Conservation (phyloP, 176 grass and related monocot genomes). For the Hordeum marinum region DNA sequence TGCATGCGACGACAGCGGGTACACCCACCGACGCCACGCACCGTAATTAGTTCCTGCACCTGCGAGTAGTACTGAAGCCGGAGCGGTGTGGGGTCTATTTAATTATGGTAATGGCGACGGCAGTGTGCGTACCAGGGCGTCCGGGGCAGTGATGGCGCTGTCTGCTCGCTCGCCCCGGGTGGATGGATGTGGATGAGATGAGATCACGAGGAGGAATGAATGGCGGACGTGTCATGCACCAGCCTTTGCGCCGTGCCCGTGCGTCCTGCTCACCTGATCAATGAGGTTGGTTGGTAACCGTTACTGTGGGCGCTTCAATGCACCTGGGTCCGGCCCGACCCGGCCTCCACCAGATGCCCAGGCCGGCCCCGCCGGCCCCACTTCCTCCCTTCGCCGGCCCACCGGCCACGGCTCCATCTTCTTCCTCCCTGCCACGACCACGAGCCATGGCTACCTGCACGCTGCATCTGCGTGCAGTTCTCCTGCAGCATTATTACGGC, state of each 20-base stretch:
- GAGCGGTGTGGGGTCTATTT: not conserved
- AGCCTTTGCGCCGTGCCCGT: too few relatives aligned
- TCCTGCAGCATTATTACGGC: too few relatives aligned
- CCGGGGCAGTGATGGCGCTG: not conserved
- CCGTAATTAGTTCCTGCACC: too few relatives aligned
- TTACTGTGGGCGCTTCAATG: conserved; percentile 1
- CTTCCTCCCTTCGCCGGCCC: not conserved
- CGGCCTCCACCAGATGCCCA: not conserved
- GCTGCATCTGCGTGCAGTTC: too few relatives aligned
- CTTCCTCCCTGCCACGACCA: too few relatives aligned
- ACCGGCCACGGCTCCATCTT: not conserved
- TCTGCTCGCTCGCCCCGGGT: not conserved
- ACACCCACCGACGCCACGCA: too few relatives aligned
- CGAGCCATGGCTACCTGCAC: not conserved
- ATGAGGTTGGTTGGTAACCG: not conserved
- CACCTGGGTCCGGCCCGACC: not conserved
- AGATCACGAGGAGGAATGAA: not conserved
- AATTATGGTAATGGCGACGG: not conserved
- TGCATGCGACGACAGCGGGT: too few relatives aligned
- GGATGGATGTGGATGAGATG: not conserved
- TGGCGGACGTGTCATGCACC: not conserved
- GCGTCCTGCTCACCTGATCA: not conserved
- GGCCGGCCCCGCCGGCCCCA: not conserved
- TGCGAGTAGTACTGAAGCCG: too few relatives aligned
- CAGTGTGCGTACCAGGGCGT: not conserved